Percentiles rank a stretch among this genome's conserved stretches.
Conservation (phyloP, 2,329 filamentous ascomycete genomes). For the Endocalyx cinctus region DNA sequence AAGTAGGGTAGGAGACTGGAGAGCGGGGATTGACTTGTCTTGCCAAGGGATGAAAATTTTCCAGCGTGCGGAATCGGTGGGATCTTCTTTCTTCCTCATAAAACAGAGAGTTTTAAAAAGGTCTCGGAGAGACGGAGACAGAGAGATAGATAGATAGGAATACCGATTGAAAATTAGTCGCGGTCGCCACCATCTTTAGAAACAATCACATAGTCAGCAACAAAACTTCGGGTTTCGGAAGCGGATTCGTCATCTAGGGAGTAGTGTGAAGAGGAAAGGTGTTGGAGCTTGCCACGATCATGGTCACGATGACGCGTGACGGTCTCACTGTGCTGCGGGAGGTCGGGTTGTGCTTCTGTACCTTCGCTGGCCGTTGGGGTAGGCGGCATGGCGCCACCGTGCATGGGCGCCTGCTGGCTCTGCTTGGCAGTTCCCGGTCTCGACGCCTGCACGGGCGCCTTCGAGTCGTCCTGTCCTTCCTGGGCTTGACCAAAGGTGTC, state of each 20-base stretch:
- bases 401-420: conserved; percentile 44
- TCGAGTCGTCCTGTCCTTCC: conserved; percentile 20
- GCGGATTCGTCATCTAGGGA: conserved; percentile 20
- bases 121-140: no score
- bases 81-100: no score
- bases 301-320: no score
- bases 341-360: no score
- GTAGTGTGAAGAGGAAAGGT: conserved; percentile 17
- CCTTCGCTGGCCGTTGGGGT: conserved; percentile 60
- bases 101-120: no score
- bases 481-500: conserved; percentile 20
- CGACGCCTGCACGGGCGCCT: conserved; percentile 31
- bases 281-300: conserved; percentile 32
- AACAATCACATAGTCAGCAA: conserved; percentile 39
- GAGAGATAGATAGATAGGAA: no score
- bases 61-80: no score
- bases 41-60: no score
- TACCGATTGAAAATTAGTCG: no score
- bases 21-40: no score
- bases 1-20: no score
- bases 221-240: conserved; percentile 31
- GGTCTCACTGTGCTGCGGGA: no score
- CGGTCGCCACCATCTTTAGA: conserved; percentile 40
- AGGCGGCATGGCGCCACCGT: conserved; percentile 54
- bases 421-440: conserved; percentile 50